Evolutionary conservation across 2,329 filamentous ascomycete genomes (phyloP).

Genomic region (Neonectria faginata): DNA sequence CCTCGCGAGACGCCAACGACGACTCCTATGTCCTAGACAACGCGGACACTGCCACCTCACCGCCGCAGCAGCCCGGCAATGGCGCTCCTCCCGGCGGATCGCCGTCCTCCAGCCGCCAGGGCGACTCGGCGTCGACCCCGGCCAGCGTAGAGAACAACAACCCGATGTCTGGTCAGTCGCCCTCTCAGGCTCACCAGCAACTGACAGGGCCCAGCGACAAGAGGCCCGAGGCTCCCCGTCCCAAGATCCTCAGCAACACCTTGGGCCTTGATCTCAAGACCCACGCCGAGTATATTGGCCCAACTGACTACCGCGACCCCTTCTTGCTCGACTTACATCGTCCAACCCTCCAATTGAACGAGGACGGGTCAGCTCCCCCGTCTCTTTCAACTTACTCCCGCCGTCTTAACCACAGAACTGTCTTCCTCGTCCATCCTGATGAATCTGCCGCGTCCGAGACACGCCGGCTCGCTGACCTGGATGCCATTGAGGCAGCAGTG

Average conservation of each 20-base stretch:
- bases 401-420: slow-evolving; percentile 50
- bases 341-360: slow-evolving; percentile 56
- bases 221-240: slow-evolving; percentile 38
- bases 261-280: slow-evolving; percentile 69
- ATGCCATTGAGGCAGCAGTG: slow-evolving; percentile 71
- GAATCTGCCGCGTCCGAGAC: slow-evolving; percentile 52
- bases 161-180: slow-evolving; percentile 25
- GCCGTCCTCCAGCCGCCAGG: slow-evolving; percentile 41
- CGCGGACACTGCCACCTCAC: slow-evolving; percentile 30
- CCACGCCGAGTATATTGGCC: slow-evolving; percentile 70
- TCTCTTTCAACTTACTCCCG: slow-evolving; percentile 44
- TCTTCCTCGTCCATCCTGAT: slow-evolving; percentile 53
- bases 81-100: slow-evolving; percentile 30
- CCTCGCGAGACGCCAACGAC: slow-evolving; percentile 34
- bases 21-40: slow-evolving; percentile 23
- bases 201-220: slow-evolving; percentile 34
- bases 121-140: slow-evolving; percentile 41
- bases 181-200: slow-evolving; percentile 32
- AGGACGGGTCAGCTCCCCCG: slow-evolving; percentile 25
- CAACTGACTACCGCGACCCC: slow-evolving; percentile 69
- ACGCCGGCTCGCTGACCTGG: slow-evolving; percentile 55
- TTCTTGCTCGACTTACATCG: slow-evolving; percentile 67
- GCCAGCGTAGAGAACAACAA: slow-evolving; percentile 41
- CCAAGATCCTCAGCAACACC: slow-evolving; percentile 53
- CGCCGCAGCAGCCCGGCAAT: slow-evolving; percentile 22